phyloP scores from a whole-genome alignment of 768 basidiomycete genomes.

The Tulasnella sp. region DNA sequence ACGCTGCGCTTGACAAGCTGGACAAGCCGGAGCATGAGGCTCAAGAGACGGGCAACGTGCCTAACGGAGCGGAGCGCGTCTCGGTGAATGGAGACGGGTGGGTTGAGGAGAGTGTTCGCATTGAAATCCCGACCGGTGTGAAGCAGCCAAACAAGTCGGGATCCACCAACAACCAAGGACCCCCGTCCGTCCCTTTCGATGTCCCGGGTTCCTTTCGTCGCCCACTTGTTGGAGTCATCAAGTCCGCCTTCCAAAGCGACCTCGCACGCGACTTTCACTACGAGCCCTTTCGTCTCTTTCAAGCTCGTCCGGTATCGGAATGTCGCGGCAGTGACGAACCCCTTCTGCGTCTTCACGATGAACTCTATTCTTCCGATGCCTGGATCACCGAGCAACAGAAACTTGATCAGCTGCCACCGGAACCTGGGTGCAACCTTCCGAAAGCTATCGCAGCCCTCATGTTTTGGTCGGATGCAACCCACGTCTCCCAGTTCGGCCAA shows the following conservation, averaged over 20 bases:
- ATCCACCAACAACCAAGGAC: not conserved
- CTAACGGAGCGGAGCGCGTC: not conserved
- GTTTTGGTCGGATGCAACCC: slow-evolving; percentile 12
- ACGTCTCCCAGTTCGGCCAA: slow-evolving; percentile 8
- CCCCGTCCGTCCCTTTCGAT: not conserved
- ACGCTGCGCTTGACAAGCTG: not conserved
- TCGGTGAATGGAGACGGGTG: not conserved
- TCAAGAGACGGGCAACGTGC: not conserved
- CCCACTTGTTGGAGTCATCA: not conserved
- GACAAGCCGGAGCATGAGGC: not conserved
- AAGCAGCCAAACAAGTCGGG: not conserved
- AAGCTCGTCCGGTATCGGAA: not conserved
- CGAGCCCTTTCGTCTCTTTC: not conserved
- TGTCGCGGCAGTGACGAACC: not conserved
- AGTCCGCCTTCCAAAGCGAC: not conserved
- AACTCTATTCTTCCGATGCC: not conserved
- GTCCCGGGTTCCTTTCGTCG: not conserved
- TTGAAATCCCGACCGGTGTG: not conserved
- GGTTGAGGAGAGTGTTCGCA: not conserved
- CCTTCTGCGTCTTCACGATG: not conserved
- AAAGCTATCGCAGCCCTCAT: not conserved
- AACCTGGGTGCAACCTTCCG: not conserved
- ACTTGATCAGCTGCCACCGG: not conserved
- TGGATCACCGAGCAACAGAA: not conserved
- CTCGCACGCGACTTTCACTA: not conserved